A percentile compares a stretch with the other conserved stretches of the same genome.
Conservation (phyloP, 164 flowering plant species). For the Vitis rupestris region DNA sequence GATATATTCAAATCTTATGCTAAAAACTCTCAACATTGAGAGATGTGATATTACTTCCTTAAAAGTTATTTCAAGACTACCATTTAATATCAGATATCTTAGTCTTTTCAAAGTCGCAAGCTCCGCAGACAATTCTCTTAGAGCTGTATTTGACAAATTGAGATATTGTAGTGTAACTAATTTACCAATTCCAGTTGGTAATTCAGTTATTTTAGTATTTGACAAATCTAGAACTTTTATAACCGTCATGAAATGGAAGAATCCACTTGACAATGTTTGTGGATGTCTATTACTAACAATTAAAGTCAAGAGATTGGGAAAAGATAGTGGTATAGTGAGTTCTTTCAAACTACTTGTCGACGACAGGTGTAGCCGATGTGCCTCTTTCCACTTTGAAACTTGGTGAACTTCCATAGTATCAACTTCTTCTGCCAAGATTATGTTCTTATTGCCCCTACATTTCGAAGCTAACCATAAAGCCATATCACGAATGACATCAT, state of each 20-base stretch:
- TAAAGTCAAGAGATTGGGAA: conserved; percentile 4
- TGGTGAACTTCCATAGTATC: not conserved
- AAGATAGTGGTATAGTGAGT: not conserved
- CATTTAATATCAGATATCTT: not conserved
- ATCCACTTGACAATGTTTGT: not conserved
- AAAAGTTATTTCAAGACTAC: not conserved
- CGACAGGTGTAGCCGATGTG: not conserved
- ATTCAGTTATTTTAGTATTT: not conserved
- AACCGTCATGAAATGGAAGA: not conserved
- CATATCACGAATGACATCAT: conserved; percentile 21
- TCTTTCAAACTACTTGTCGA: not conserved
- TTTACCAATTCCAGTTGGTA: not conserved
- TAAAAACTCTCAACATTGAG: not conserved
- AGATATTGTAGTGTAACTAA: conserved; percentile 4
- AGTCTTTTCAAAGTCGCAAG: not conserved
- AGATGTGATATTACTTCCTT: conserved; percentile 1
- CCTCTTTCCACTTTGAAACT: not conserved
- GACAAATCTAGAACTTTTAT: conserved; percentile 13
- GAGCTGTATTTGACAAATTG: not conserved
- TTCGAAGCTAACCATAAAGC: conserved; percentile 13
- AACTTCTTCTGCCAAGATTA: not conserved
- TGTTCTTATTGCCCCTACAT: not conserved
- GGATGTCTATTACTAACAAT: not conserved
- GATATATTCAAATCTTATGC: not conserved
- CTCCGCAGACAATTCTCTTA: conserved; percentile 4